Evolutionary conservation across 192 early-diverging fungal species (phyloP).

Genomic region (Linderina pennispora): DNA sequence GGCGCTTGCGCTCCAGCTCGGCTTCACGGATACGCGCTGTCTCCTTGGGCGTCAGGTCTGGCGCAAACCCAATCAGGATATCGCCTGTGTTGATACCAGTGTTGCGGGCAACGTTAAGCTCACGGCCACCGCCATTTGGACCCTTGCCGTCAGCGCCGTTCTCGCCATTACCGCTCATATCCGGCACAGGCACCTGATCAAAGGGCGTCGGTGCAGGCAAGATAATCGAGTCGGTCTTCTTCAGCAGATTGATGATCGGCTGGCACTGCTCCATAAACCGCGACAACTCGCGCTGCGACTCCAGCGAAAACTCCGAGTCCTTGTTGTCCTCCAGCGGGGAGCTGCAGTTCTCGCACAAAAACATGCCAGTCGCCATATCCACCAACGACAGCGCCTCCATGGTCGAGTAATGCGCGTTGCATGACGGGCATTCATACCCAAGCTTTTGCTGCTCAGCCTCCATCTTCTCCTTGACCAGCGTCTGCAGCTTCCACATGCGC

Average conservation of each 20-base stretch:
- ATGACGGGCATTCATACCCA: slow-evolving; percentile 60
- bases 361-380: slow-evolving; percentile 37
- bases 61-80: slow-evolving; percentile 66
- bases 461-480: slow-evolving; percentile 50
- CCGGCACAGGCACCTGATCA: slow-evolving; percentile 43
- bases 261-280: slow-evolving; percentile 63
- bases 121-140: slow-evolving; percentile 45
- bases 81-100: slow-evolving; percentile 57
- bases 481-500: slow-evolving; percentile 82
- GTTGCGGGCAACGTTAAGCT: slow-evolving; percentile 59
- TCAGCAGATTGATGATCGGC: slow-evolving; percentile 66
- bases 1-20: slow-evolving; percentile 61
- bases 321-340: slow-evolving; percentile 56
- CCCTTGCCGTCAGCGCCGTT: slow-evolving; percentile 35
- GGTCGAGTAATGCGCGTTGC: slow-evolving; percentile 52
- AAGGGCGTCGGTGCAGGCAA: slow-evolving; percentile 53
- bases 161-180: slow-evolving; percentile 16
- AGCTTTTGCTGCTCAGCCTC: slow-evolving; percentile 65
- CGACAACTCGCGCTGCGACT: slow-evolving; percentile 50
- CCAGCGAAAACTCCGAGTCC: slow-evolving; percentile 52
- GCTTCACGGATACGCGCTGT: slow-evolving; percentile 55
- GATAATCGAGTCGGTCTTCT: slow-evolving; percentile 61
- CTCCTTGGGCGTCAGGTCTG: slow-evolving; percentile 57
- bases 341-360: slow-evolving; percentile 59
- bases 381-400: slow-evolving; percentile 55